Conservation (phyloP, 2,329 filamentous ascomycete genomes). For the Chalaropsis ovoidea region DNA sequence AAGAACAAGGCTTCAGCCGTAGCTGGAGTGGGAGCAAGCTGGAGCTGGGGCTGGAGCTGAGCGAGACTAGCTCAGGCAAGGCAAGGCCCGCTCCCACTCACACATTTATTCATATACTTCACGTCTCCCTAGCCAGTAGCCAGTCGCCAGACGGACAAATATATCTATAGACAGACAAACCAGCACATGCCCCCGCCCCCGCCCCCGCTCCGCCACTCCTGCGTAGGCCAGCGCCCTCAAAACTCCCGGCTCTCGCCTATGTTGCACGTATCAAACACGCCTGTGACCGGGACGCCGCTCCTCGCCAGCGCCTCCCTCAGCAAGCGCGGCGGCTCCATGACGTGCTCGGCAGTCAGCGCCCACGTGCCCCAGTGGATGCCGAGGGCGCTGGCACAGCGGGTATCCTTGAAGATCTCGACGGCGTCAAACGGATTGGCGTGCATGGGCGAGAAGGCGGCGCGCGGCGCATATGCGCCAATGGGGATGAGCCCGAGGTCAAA, state of each 20-base stretch:
- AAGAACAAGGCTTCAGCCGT: background rate
- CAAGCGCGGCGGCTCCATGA: constrained; percentile 67
- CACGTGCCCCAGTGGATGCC: constrained; percentile 92
- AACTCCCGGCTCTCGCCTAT: constrained; percentile 78
- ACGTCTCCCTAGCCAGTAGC: no score
- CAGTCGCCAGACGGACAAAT: no score
- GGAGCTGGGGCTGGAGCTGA: no score
- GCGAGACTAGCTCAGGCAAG: no score
- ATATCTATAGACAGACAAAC: no score
- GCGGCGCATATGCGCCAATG: constrained; percentile 77
- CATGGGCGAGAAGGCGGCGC: constrained; percentile 63
- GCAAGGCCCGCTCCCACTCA: no score
- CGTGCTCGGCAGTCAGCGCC: constrained; percentile 75
- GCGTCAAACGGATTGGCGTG: constrained; percentile 80
- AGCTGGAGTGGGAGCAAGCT: no score
- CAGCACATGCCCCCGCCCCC: no score
- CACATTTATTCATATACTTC: no score
- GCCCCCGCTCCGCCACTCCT: no score
- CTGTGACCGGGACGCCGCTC: constrained; percentile 57
- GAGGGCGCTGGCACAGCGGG: constrained; percentile 64
- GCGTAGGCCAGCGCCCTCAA: constrained; percentile 30
- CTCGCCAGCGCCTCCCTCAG: constrained; percentile 61
- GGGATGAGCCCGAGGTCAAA: constrained; percentile 89
- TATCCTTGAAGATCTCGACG: constrained; percentile 83
- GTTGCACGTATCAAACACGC: constrained; percentile 70